Percentiles rank a stretch among this genome's conserved stretches.
Conservation (phyloP, 2,329 filamentous ascomycete genomes). For the Clonostachys rosea region DNA sequence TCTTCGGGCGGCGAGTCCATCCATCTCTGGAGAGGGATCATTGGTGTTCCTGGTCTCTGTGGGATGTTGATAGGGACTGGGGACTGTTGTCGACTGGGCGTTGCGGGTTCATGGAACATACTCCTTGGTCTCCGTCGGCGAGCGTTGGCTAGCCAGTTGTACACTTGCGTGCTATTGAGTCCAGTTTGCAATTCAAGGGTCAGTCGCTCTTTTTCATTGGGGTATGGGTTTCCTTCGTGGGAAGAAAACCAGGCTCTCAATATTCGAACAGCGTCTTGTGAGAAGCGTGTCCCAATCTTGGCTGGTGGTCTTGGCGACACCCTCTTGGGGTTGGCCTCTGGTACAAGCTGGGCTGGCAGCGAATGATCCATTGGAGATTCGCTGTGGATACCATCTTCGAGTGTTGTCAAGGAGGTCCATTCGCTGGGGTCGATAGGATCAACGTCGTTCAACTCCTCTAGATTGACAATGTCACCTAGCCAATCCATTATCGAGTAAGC, state of each 20-base stretch:
- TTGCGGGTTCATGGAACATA: conserved; percentile 51
- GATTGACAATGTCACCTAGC: too few species aligned
- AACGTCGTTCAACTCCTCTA: too few species aligned
- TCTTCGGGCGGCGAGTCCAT: conserved; percentile 2
- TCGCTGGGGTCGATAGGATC: too few species aligned
- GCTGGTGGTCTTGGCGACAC: neutral
- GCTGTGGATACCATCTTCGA: too few species aligned
- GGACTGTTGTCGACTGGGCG: conserved; percentile 29
- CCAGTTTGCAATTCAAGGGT: conserved; percentile 68
- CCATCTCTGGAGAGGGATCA: conserved; percentile 2
- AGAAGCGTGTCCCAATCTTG: conserved; percentile 33
- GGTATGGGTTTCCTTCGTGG: conserved; percentile 75
- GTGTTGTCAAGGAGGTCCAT: too few species aligned
- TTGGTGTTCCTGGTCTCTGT: conserved; percentile 23
- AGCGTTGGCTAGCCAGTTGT: conserved; percentile 86
- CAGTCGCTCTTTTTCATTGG: conserved; percentile 76
- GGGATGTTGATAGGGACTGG: conserved; percentile 51
- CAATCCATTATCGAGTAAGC: too few species aligned
- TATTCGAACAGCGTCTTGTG: conserved; percentile 67
- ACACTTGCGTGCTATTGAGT: conserved; percentile 71
- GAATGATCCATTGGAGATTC: too few species aligned
- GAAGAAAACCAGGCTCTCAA: conserved; percentile 75
- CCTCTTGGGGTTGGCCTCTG: too few species aligned
- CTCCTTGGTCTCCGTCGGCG: conserved; percentile 70
- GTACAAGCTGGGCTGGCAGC: too few species aligned